Base-by-base conservation (phyloP, 2,329 filamentous ascomycete genomes). In the Macroventuria anomochaeta region DNA sequence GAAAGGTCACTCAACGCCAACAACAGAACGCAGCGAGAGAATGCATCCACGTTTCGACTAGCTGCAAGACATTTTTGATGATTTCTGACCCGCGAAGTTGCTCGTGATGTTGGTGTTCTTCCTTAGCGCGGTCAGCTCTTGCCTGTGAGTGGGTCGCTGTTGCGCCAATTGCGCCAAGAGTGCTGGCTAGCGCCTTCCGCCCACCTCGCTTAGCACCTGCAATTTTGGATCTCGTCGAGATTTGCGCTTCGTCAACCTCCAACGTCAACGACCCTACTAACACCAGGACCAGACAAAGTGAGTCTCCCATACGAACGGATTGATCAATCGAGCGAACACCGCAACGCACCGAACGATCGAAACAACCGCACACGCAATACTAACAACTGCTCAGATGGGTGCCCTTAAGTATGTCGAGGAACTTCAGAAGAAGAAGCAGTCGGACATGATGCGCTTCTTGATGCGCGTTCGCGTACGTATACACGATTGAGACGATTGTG, bases 381-480 rank as follows among this genome's bases (percentile, higher is more conserved):
- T 70, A 58, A 71, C 61, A 61, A 33, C 50, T 37, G 29, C 36
- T 61, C 63, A 93, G 87, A 97, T 97, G 95, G 95, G 95, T 90
- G 93, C 93, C 86, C 91, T 97, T 83, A 99, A 99, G 86, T 99
- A 77, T 86, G 91, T 99, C 84, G 96, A 99, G 88, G 95, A 99
- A 88, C 90, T 99, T 85, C 92, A 97, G 83, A 97, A 99, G 92
- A 97, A 96, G 91, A 99, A 99, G 92, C 95, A 99, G 89, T 96
- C 91, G 81, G 95, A 99, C 88, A 90, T 99, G 79, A 91, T 97
- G 85, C 93, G 93, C 85, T 99, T 99, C 88, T 89, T 99, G 84
- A 91, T 97, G 83, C 93, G 74, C 66, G 74, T 77, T 67, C 93
- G 95, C 85, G 71, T 73, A 73, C 36, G 71, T 74, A 65, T 26